These are phyloP conservation scores for Chara braunii DNA, from an alignment of 139 green algal genomes.

Conservation along the genomic window DNA sequence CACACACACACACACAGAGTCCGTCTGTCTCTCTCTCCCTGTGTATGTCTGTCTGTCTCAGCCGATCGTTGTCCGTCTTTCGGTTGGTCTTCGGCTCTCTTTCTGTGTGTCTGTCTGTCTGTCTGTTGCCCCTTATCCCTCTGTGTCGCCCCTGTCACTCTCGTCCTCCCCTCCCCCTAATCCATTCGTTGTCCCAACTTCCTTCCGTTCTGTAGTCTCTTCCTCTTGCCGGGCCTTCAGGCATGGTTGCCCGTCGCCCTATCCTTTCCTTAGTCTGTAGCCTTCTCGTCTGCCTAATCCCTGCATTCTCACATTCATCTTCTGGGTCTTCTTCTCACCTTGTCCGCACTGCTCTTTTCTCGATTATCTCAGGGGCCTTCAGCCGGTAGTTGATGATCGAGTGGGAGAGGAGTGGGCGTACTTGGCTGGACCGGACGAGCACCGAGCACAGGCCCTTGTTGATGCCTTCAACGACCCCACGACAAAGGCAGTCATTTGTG, in stretches of 20 bases:
- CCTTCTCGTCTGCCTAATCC: background rate
- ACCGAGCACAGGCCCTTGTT: slow-evolving; percentile 11
- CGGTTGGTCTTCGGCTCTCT: background rate
- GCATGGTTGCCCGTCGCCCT: background rate
- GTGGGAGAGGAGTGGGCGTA: background rate
- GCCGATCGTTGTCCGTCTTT: background rate
- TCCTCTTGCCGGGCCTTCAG: background rate
- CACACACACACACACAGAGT: no score
- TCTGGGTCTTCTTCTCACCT: background rate
- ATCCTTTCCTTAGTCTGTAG: background rate
- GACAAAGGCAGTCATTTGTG: slow-evolving; percentile 29
- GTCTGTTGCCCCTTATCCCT: background rate
- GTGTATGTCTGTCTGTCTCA: background rate
- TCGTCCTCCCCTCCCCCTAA: background rate
- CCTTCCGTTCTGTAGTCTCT: background rate
- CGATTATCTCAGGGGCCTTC: slow-evolving; percentile 5
- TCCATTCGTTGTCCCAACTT: background rate
- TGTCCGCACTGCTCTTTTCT: background rate
- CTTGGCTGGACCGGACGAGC: slow-evolving; percentile 10
- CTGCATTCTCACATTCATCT: background rate
- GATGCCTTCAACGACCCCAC: slow-evolving; percentile 24
- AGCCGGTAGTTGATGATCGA: slow-evolving; percentile 17
- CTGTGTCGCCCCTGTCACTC: background rate
- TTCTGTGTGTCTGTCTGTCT: background rate
- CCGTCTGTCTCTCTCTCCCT: background rate